A percentile compares a stretch with the other conserved stretches of the same genome.
Conservation (phyloP, 805 yeast genomes). For the Lachancea nothofagi region DNA sequence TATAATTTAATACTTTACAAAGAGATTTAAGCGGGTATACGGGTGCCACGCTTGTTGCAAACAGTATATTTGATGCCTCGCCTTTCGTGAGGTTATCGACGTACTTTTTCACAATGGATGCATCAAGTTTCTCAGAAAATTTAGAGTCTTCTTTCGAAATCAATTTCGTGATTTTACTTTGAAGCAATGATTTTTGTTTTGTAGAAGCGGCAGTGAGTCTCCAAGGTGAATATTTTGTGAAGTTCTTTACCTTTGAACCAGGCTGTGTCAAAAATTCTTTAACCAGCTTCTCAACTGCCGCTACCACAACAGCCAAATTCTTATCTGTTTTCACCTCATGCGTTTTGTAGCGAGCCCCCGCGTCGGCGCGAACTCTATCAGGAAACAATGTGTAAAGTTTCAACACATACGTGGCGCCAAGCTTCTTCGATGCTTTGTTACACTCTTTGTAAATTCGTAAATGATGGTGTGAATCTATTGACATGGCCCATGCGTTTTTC, state of each 20-base stretch:
- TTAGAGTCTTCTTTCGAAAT: slow-evolving; percentile 3
- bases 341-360: slow-evolving; percentile 13
- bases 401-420: slow-evolving; percentile 14
- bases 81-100: slow-evolving; percentile 21
- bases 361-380: slow-evolving; percentile 15
- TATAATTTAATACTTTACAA: slow-evolving; percentile 10
- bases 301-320: slow-evolving; percentile 13
- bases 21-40: slow-evolving; percentile 23
- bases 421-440: slow-evolving; percentile 6
- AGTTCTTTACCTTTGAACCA: slow-evolving; percentile 7
- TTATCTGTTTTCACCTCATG: slow-evolving; percentile 12
- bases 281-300: slow-evolving; percentile 27
- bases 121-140: not conserved
- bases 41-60: slow-evolving; percentile 28
- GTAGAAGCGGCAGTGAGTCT: slow-evolving; percentile 26
- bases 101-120: slow-evolving; percentile 10
- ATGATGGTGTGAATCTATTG: slow-evolving; percentile 18
- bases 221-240: slow-evolving; percentile 33
- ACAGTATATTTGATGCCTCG: slow-evolving; percentile 25
- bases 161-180: slow-evolving; percentile 7
- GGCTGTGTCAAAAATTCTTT: slow-evolving; percentile 10
- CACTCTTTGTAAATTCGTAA: slow-evolving; percentile 24
- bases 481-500: slow-evolving; percentile 30
- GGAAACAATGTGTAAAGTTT: slow-evolving; percentile 20
- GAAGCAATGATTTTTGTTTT: slow-evolving; percentile 23